Base-by-base conservation (phyloP, 352 stramenopile species). In the Phytophthora constricta region DNA sequence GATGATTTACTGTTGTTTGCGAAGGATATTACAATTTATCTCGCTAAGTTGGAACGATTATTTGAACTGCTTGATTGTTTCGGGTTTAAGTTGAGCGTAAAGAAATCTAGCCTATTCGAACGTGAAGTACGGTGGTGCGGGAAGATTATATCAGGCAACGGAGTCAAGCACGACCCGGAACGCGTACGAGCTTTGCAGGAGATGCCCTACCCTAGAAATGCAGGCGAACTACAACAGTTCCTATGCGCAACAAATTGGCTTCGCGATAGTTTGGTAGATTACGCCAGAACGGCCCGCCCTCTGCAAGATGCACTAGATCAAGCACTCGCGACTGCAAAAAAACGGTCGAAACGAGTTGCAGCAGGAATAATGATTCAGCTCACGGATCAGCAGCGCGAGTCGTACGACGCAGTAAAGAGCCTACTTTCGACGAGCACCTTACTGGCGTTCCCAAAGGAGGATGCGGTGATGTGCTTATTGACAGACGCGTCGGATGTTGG, bases 21-120 rank as follows among this genome's bases (percentile, higher is more conserved):
- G 5, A n/a, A 45, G 2, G 47, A 65, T 27, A 50, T 63, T 14
- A 51, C 55, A 4, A 60, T 27, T 14, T 78, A 67, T 46, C 28
- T 74, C 13, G 19, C 26, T 3, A 65, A 64, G 25, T 42, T 66
- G 14, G 61, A 65, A n/a, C 16, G 68, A 28, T 46, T 75, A 5
- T 63, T 79, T 17, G 22, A n/a, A 11, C 27, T 75, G 2, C 5
- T 65, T 1, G 31, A 75, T 23, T 3, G n/a, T 34, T 9, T 64
- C 58, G 22, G 63, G 60, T 25, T 41, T 66, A 1, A 75, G 69
- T 41, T 27, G 72, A 11, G 68, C 54, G n/a, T 34, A 1, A 34
- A 46, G 7, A 75, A 75, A 28, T 58, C 23, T 39, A 60, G 27
- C 19, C 11, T 74, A 8, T 80, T 55, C 37, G 9, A 49, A 28